Percentiles rank a stretch among this genome's conserved stretches.
These are phyloP conservation scores for Ustilaginoidea virens DNA, from an alignment of 2,329 filamentous ascomycete species.

Conservation along the genomic window DNA sequence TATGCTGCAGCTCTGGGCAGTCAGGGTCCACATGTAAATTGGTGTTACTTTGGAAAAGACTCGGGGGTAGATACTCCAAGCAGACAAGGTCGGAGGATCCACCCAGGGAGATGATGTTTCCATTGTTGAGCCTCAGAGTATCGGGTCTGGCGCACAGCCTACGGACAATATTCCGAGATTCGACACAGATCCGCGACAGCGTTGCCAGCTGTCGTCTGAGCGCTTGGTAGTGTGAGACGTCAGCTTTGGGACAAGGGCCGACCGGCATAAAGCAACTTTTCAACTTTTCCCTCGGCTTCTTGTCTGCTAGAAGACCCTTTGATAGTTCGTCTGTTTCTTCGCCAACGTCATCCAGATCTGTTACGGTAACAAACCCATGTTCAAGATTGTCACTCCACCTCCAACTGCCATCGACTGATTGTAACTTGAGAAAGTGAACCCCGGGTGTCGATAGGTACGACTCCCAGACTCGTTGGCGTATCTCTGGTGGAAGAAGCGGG, in stretches of 20 bases:
- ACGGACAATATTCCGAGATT: constrained; percentile 10
- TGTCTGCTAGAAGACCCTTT: constrained; percentile 11
- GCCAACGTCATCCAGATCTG: constrained; percentile 4
- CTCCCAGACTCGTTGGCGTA: constrained; percentile 21
- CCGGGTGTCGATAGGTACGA: constrained; percentile 15
- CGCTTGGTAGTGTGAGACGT: constrained; percentile 17
- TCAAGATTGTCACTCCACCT: constrained; percentile 9
- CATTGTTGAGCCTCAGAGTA: constrained; percentile 12
- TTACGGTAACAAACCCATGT: neutral
- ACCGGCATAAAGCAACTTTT: constrained; percentile 11
- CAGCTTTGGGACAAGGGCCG: constrained; percentile 9
- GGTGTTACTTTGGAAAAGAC: constrained; percentile 12
- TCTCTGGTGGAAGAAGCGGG: constrained; percentile 17
- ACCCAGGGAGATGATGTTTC: constrained; percentile 15
- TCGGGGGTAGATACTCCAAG: constrained; percentile 18
- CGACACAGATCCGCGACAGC: constrained; percentile 13
- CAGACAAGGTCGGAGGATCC: constrained; percentile 16
- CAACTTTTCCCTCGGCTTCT: constrained; percentile 7
- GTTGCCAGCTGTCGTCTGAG: constrained; percentile 13
- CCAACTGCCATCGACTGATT: constrained; percentile 9
- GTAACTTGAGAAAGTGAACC: constrained; percentile 19
- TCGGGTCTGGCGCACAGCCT: constrained; percentile 9
- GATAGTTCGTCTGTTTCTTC: constrained; percentile 9
- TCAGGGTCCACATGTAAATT: constrained; percentile 12
- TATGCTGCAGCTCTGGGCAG: constrained; percentile 15